Percentiles rank a stretch among this genome's conserved stretches.
Conservation (phyloP, 2,329 filamentous ascomycete species). For the Leptographium radiaticola region DNA sequence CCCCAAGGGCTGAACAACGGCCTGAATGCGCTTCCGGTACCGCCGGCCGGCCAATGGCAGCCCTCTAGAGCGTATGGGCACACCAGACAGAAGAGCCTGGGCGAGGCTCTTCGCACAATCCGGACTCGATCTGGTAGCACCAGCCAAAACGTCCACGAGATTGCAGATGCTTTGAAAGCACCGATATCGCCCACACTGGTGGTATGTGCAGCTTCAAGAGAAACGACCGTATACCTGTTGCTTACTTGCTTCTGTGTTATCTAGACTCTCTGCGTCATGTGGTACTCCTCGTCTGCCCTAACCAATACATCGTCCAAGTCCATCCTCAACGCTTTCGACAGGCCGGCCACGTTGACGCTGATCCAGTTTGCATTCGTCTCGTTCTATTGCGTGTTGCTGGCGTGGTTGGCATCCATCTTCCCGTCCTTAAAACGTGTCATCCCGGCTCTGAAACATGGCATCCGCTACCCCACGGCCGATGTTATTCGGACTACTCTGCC, state of each 20-base stretch:
- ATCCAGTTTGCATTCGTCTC: conserved; percentile 91
- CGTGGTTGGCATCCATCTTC: conserved; percentile 61
- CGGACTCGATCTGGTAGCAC: conserved; percentile 71
- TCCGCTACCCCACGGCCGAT: conserved; percentile 67
- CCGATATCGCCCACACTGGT: conserved; percentile 80
- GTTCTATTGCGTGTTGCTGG: conserved; percentile 69
- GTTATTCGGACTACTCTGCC: conserved; percentile 83
- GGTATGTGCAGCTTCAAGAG: conserved; percentile 36
- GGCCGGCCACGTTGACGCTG: conserved; percentile 81
- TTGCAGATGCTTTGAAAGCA: conserved; percentile 80
- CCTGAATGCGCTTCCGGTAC: conserved; percentile 12
- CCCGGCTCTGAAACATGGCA: conserved; percentile 71
- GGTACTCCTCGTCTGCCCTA: conserved; percentile 91
- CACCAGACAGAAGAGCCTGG: conserved; percentile 70
- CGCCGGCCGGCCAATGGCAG: conserved; percentile 39
- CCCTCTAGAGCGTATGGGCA: conserved; percentile 35
- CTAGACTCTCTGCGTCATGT: conserved; percentile 71
- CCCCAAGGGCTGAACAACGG: conserved; percentile 18
- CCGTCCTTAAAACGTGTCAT: conserved; percentile 57
- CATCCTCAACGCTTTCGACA: conserved; percentile 82
- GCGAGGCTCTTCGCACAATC: conserved; percentile 77
- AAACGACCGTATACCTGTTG: background rate
- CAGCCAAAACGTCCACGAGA: conserved; percentile 83
- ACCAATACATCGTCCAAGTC: conserved; percentile 98
- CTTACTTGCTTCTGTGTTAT: background rate